Percentiles rank a stretch among this genome's conserved stretches.
Conservation (phyloP, 331 rosid genomes). For the Phaseolus coccineus region DNA sequence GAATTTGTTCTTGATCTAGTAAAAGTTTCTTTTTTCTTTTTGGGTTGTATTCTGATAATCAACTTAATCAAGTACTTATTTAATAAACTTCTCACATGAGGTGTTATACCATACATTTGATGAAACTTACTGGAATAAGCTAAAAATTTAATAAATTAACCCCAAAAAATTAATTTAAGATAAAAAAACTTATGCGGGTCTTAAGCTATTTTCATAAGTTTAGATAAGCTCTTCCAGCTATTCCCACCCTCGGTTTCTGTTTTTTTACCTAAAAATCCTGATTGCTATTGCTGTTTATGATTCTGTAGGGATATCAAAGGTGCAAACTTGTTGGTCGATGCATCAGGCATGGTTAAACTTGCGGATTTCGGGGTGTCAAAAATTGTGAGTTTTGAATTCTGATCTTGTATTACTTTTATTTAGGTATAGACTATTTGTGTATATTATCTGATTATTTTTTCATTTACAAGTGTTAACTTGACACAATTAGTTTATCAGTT, state of each 20-base stretch:
- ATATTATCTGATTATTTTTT: slow-evolving; percentile 14
- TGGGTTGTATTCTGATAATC: background rate
- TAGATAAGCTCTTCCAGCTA: background rate
- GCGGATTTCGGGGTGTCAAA: slow-evolving; percentile 99
- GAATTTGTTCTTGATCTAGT: slow-evolving; percentile 24
- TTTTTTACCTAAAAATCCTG: slow-evolving; percentile 14
- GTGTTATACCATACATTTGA: background rate
- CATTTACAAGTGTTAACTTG: slow-evolving; percentile 28
- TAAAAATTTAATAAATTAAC: background rate
- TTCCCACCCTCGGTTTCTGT: background rate
- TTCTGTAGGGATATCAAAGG: slow-evolving; percentile 92
- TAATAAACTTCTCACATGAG: background rate
- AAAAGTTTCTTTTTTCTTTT: slow-evolving; percentile 6
- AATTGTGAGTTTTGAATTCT: slow-evolving; percentile 66
- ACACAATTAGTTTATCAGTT: slow-evolving; percentile 17
- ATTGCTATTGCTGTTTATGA: slow-evolving; percentile 42
- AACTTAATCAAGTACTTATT: background rate
- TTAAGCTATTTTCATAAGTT: background rate
- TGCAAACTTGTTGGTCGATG: slow-evolving; percentile 92
- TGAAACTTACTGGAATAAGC: slow-evolving; percentile 3
- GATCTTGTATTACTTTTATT: slow-evolving; percentile 30
- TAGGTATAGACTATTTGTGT: background rate
- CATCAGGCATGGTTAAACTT: slow-evolving; percentile 86
- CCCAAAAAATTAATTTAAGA: background rate
- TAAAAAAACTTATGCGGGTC: background rate